A percentile compares a stretch with the other conserved stretches of the same genome.
These are phyloP conservation scores for Cystobasidium pallidum DNA, from an alignment of 1,284 basidiomycete genomes.

Conservation along the genomic window DNA sequence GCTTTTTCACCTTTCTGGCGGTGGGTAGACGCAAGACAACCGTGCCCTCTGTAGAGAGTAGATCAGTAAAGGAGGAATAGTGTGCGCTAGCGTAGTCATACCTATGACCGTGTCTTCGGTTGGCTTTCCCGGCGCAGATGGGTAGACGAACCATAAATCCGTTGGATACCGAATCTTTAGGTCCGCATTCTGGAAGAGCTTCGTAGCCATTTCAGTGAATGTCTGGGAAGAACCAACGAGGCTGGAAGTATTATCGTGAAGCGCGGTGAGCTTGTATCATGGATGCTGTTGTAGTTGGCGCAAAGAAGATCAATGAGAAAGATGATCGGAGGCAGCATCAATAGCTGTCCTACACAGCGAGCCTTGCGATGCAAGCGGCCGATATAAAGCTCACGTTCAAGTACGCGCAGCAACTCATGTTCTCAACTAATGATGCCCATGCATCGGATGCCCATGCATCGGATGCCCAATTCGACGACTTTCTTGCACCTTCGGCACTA, in stretches of 20 bases:
- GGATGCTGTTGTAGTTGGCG: conserved; percentile 5
- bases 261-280: background rate
- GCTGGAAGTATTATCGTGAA: background rate
- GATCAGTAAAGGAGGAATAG: background rate
- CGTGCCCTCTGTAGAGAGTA: conserved; percentile 18
- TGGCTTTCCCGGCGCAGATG: conserved; percentile 33
- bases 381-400: too few relatives aligned
- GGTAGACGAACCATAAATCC: conserved; percentile 39
- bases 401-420: too few relatives aligned
- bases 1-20: conserved; percentile 38
- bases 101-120: conserved; percentile 39
- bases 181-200: conserved; percentile 34
- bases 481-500: background rate
- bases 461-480: too few relatives aligned
- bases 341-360: too few relatives aligned
- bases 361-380: too few relatives aligned
- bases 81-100: background rate
- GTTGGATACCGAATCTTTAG: conserved; percentile 37
- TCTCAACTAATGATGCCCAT: too few relatives aligned
- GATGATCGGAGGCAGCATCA: too few relatives aligned
- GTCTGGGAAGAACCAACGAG: background rate
- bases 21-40: conserved; percentile 30
- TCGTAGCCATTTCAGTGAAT: conserved; percentile 22
- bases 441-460: too few relatives aligned
- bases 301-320: background rate